Evolutionary conservation across 2,329 filamentous ascomycete species (phyloP), one percentile per base, ranked within the genome.

Genomic region (Aspergillus carbonarius): DNA sequence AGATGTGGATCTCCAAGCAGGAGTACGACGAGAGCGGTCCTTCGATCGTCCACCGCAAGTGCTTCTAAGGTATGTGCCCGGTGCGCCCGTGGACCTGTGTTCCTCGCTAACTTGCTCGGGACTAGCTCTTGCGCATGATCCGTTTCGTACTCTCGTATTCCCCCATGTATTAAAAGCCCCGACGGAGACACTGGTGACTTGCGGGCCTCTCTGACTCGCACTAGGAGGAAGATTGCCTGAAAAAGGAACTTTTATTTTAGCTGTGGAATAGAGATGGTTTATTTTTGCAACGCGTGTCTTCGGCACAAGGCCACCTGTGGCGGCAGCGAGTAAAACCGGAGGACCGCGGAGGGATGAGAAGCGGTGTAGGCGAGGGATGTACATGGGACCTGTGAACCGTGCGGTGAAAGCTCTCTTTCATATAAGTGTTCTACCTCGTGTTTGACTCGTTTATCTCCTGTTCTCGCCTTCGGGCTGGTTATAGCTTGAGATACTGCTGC

Each of bases 1-100:
- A 99, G 86, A 99, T 99, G 95, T 99, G 95, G 95, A 98, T 99
- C 89, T 99, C 95, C 76, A 99, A 99, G 92, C 95, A 99, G 86
- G 93, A 98, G 87, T 98, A 98, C 89, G 95, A 99, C 86, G 95
- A 98, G 92, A 95, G 90, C 82, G 93, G 93, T 84, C 95, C 93
- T 75, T 97, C 93, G 77, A 98, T 98, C 78, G 93, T 98, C 76
- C 93, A 98, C 90, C 91, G 93, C 89, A 98, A 97, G 92, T 97
- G 93, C 91, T 97, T 97, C 90, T 97, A 96, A 96, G 89, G 87
- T 74, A 70, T 56, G 63, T 40, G 7, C 13, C 25, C 1, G n/a
- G 15, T 5, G 8, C 20, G 30, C 1, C 12, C 10, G 20, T 42
- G 23, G 10, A 25, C 25, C 15, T 17, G 32, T 34, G 10, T 32